Conservation (phyloP, 192 early-diverging fungal species). For the Allomyces arbusculus region DNA sequence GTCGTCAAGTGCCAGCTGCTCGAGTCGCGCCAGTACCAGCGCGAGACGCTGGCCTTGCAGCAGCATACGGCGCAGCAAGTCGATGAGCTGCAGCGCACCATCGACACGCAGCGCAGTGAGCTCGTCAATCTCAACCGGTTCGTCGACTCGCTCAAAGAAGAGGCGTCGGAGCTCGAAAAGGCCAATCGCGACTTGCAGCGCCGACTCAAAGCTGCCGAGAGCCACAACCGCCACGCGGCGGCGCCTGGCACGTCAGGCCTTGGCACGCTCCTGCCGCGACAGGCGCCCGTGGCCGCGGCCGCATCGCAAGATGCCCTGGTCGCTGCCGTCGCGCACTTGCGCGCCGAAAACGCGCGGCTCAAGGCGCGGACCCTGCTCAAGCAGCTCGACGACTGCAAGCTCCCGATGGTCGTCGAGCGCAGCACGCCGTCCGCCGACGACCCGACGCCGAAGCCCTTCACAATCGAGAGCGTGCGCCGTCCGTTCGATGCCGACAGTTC, state of each 20-base stretch:
- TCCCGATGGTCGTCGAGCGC: conserved; percentile 11
- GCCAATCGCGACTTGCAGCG: conserved; percentile 1
- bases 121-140: neutral
- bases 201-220: neutral
- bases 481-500: neutral
- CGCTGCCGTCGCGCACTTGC: conserved; percentile 49
- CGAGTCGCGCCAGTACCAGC: conserved; percentile 40
- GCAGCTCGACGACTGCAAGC: conserved; percentile 13
- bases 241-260: conserved; percentile 1
- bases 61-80: conserved; percentile 20
- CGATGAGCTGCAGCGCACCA: conserved; percentile 45
- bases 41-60: conserved; percentile 46
- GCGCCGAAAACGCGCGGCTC: conserved; percentile 62
- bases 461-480: conserved; percentile 2
- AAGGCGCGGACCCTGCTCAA: conserved; percentile 33
- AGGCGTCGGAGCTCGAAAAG: conserved; percentile 2
- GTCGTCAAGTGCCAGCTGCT: conserved; percentile 34
- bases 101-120: conserved; percentile 11
- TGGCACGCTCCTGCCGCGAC: neutral
- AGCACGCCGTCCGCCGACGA: neutral
- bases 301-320: conserved; percentile 47
- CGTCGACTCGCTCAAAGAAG: conserved; percentile 17
- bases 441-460: neutral
- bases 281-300: conserved; percentile 9
- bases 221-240: neutral